Evolutionary conservation across 2,329 filamentous ascomycete genomes (phyloP), one percentile per base, ranked within the genome.

Genomic region (Aureobasidium subglaciale): DNA sequence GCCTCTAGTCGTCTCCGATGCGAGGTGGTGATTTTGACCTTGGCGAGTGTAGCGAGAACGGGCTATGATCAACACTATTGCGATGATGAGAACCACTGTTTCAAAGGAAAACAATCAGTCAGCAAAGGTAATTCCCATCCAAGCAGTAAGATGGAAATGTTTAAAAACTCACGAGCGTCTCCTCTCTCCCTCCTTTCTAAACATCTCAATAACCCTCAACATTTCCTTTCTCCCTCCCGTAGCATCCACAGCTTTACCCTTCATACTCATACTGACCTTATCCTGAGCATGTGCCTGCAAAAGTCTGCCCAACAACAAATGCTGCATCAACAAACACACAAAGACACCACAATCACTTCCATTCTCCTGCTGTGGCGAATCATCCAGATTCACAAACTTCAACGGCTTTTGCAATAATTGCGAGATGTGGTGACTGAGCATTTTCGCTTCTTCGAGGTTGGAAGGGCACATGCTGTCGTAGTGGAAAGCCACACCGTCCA

Each of bases 181-280:
- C 62, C 88, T 80, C 71, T 95, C 88, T 20, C 88, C 92, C 70
- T 96, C 91, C 69, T 90, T 90, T 58, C 90, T 83, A 65, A 95
- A 81, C 32, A 79, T 85, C 64, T 96, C 90, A 61, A 97, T 95
- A 34, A 93, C 91, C 66, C 83, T 85, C 61, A 95, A 72, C 83
- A 99, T 97, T 70, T 96, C 89, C 70, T 95, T 95, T 53, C 93
- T 78, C 1, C 88, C 90, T 5, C 85, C 85, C 40, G 75, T 73
- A 4, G 90, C 89, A 72, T 96, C 88, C 49, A 97, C 85, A 65
- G 86, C 81, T 68, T 90, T 90, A 22, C 88, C 88, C 5, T 81
- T 84, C 81, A 97, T 87, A 66, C 88, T 93, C 93, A 99, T 97
- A 59, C 85, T 91, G 11, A 97, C 87, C 73, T 95, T 96, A 69